These are phyloP conservation scores for Apiospora pterosperma DNA, from an alignment of 2,329 filamentous ascomycete species.

Conservation along the genomic window DNA sequence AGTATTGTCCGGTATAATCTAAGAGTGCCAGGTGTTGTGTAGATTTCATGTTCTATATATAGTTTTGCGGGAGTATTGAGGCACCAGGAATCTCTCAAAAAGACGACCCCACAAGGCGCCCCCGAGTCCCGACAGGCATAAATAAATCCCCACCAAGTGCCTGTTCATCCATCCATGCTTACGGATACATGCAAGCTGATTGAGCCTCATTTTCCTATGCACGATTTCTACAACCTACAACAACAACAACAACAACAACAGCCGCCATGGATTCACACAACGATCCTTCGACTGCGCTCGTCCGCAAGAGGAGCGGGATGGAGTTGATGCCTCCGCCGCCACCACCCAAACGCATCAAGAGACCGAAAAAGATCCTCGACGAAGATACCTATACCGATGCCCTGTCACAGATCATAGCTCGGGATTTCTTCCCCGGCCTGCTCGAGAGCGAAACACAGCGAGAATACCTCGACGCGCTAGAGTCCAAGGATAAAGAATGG, in stretches of 20 bases:
- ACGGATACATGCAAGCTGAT: conserved; percentile 2
- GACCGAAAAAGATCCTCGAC: conserved; percentile 82
- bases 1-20: neutral
- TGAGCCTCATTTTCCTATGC: neutral
- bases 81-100: too few relatives aligned
- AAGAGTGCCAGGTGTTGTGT: neutral
- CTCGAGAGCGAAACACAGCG: conserved; percentile 82
- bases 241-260: neutral
- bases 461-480: conserved; percentile 88
- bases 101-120: neutral
- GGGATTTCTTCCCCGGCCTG: conserved; percentile 94
- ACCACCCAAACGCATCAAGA: conserved; percentile 82
- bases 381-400: conserved; percentile 92
- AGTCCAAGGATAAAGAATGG: conserved; percentile 82
- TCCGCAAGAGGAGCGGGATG: conserved; percentile 61
- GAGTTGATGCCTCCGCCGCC: conserved; percentile 88
- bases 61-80: too few relatives aligned
- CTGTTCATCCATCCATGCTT: neutral
- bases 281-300: conserved; percentile 46
- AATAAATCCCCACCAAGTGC: neutral
- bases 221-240: neutral
- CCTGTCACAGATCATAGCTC: conserved; percentile 88
- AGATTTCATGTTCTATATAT: too few relatives aligned
- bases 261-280: conserved; percentile 33
- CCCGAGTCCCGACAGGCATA: neutral